Conservation (phyloP, 2,329 filamentous ascomycete genomes). For the Biscogniauxia sp. region DNA sequence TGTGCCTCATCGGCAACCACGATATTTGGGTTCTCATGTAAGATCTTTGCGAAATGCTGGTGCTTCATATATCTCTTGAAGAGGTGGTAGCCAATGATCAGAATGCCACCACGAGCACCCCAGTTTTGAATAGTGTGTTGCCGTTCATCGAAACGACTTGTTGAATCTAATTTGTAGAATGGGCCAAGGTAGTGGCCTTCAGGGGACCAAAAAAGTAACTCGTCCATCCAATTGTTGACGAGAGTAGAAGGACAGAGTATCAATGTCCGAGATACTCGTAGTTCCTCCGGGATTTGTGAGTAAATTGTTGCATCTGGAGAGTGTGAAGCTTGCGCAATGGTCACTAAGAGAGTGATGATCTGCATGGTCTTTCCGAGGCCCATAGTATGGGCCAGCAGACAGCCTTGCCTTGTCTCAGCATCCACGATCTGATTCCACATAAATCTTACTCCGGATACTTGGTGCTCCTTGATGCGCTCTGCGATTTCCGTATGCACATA, state of each 20-base stretch:
- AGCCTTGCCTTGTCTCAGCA: conserved; percentile 62
- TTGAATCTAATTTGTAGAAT: conserved; percentile 54
- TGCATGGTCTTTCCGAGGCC: conserved; percentile 93
- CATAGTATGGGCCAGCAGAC: conserved; percentile 85
- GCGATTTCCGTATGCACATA: conserved; percentile 66
- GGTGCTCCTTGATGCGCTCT: conserved; percentile 70
- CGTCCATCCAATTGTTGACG: conserved; percentile 80
- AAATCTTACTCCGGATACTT: conserved; percentile 78
- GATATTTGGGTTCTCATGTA: conserved; percentile 64
- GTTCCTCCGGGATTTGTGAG: conserved; percentile 64
- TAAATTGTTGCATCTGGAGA: conserved; percentile 57
- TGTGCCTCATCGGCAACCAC: conserved; percentile 88
- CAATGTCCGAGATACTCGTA: conserved; percentile 64
- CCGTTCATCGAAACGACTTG: conserved; percentile 37
- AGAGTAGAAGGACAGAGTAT: conserved; percentile 74
- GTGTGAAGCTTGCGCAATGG: conserved; percentile 63
- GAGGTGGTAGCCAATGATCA: conserved; percentile 74
- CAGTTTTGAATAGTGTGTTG: conserved; percentile 52
- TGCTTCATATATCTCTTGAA: conserved; percentile 42
- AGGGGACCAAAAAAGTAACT: conserved; percentile 69
- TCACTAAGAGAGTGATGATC: conserved; percentile 76
- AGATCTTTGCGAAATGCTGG: conserved; percentile 37
- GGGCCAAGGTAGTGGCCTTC: conserved; percentile 49
- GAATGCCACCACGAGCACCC: conserved; percentile 63
- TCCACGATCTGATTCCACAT: conserved; percentile 83